Conservation (phyloP, 352 stramenopile genomes). For the Pythium myriotylum region DNA sequence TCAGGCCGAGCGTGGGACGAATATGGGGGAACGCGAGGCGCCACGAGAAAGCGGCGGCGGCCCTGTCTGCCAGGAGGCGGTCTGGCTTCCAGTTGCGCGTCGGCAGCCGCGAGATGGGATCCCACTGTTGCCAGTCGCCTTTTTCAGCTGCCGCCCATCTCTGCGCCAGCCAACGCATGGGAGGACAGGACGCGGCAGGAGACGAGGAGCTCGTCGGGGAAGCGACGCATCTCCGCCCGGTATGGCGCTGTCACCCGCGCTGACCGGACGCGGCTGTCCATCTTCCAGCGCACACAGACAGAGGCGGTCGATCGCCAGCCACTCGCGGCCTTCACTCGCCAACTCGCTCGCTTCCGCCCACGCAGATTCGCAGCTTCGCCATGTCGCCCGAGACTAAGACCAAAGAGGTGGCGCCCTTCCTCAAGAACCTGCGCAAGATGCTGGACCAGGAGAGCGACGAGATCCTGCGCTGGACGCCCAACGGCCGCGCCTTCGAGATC, state of each 20-base stretch:
- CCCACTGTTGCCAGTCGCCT: slow-evolving; percentile 24
- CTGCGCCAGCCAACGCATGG: slow-evolving; percentile 3
- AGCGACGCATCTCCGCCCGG: background rate
- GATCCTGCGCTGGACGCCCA: slow-evolving; percentile 50
- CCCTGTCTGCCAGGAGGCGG: background rate
- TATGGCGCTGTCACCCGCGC: slow-evolving; percentile 1
- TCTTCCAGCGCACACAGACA: background rate
- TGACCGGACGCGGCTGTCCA: slow-evolving; percentile 2
- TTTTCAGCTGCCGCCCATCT: slow-evolving; percentile 19
- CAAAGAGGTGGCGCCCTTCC: slow-evolving; percentile 54
- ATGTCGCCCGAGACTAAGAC: slow-evolving; percentile 6
- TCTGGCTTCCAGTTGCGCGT: slow-evolving; percentile 23
- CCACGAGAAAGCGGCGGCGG: too few species aligned
- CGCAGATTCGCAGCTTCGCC: background rate
- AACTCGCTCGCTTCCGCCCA: slow-evolving; percentile 8
- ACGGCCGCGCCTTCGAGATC: slow-evolving; percentile 84
- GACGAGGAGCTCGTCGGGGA: background rate
- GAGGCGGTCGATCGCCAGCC: background rate
- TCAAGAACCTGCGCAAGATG: slow-evolving; percentile 57
- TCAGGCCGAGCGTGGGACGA: slow-evolving; percentile 11
- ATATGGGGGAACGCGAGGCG: too few species aligned
- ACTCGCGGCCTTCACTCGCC: slow-evolving; percentile 2
- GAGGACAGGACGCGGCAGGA: slow-evolving; percentile 4
- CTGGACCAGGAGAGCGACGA: slow-evolving; percentile 49
- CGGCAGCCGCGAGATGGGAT: slow-evolving; percentile 17